These are phyloP conservation scores for Tulasnella sp. DNA, from an alignment of 768 basidiomycete species.

Conservation along the genomic window DNA sequence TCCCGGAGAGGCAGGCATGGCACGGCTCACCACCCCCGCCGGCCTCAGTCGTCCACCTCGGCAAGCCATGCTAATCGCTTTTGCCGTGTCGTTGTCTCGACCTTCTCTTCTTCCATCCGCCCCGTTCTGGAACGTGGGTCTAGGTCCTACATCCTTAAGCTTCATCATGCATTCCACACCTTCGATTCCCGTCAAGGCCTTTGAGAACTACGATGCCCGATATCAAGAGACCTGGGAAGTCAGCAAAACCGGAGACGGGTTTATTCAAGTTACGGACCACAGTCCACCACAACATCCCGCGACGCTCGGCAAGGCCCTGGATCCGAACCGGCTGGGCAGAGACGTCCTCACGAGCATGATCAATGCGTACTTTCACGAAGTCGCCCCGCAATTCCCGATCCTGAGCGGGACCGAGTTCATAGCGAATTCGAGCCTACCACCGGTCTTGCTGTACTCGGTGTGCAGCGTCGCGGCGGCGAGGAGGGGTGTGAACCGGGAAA, in stretches of 20 bases:
- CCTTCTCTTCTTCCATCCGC: slow-evolving; percentile 8
- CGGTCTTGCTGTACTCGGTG: slow-evolving; percentile 81
- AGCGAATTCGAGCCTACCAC: slow-evolving; percentile 39
- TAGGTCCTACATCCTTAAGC: slow-evolving; percentile 75
- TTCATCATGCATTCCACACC: slow-evolving; percentile 87
- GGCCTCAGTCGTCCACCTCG: not conserved
- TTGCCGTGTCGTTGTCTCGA: slow-evolving; percentile 10
- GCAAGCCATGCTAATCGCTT: slow-evolving; percentile 13
- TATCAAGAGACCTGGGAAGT: slow-evolving; percentile 87
- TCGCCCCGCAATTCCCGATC: slow-evolving; percentile 81
- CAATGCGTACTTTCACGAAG: slow-evolving; percentile 85
- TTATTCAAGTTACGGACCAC: slow-evolving; percentile 67
- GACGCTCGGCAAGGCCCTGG: slow-evolving; percentile 26
- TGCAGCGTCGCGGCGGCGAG: slow-evolving; percentile 85
- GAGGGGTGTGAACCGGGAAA: slow-evolving; percentile 65
- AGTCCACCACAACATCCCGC: slow-evolving; percentile 23
- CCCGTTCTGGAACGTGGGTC: slow-evolving; percentile 24
- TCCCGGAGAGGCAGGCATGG: not conserved
- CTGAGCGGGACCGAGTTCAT: slow-evolving; percentile 84
- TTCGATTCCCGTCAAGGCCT: slow-evolving; percentile 69
- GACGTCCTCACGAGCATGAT: slow-evolving; percentile 70
- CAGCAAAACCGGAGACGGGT: slow-evolving; percentile 69
- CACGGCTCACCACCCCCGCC: slow-evolving; percentile 34
- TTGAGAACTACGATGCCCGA: slow-evolving; percentile 77
- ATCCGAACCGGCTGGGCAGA: slow-evolving; percentile 51